Conservation (phyloP, 345 rosid species). For the Salix brachista region DNA sequence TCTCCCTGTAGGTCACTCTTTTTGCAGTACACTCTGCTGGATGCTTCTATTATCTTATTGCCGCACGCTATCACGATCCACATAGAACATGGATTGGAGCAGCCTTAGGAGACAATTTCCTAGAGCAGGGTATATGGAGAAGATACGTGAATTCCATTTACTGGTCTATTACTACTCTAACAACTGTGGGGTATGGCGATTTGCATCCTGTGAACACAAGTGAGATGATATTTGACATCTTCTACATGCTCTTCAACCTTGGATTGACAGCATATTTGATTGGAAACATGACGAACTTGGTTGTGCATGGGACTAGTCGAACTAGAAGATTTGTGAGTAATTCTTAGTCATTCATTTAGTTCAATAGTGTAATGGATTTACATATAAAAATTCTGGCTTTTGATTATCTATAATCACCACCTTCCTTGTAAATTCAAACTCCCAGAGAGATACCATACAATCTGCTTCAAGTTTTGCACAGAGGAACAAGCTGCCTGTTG, state of each 20-base stretch:
- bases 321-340: slow-evolving; percentile 81
- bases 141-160: slow-evolving; percentile 85
- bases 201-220: slow-evolving; percentile 78
- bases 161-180: slow-evolving; percentile 95
- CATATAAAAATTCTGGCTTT: background rate
- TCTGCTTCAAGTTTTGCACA: slow-evolving; percentile 35
- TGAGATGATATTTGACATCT: slow-evolving; percentile 85
- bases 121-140: slow-evolving; percentile 48
- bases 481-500: slow-evolving; percentile 24
- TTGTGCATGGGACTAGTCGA: slow-evolving; percentile 91
- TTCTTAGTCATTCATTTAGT: background rate
- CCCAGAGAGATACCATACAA: slow-evolving; percentile 33
- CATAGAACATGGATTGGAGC: slow-evolving; percentile 70
- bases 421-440: background rate
- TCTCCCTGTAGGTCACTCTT: slow-evolving; percentile 63
- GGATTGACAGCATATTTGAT: slow-evolving; percentile 90
- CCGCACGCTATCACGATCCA: slow-evolving; percentile 58
- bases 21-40: slow-evolving; percentile 88
- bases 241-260: slow-evolving; percentile 87
- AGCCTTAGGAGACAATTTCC: slow-evolving; percentile 36
- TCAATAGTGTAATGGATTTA: background rate
- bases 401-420: background rate
- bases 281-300: slow-evolving; percentile 97
- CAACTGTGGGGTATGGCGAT: slow-evolving; percentile 95
- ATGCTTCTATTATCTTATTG: slow-evolving; percentile 84